Base-by-base conservation (phyloP, 805 yeast genomes). In the Metschnikowia henanensis region DNA sequence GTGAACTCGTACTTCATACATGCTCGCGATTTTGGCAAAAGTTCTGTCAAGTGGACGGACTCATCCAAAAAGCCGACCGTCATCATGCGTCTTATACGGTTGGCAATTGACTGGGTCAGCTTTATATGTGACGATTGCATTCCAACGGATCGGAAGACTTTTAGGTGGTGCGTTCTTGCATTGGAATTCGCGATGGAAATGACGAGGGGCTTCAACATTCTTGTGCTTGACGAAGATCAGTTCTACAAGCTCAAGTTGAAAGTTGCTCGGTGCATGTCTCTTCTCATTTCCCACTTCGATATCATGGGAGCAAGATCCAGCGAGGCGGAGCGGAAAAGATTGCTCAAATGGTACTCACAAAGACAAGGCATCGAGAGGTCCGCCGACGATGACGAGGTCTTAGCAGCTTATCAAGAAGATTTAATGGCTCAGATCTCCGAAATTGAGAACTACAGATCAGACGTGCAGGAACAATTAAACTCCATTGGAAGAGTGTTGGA, bases 221-320 rank as follows among this genome's bases (percentile, higher is more conserved):
- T 92, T 40, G 85, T 91, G 0, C 70, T 94, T 43, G 81, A 79
- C 45, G 87, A 87, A 50, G 87, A 80, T 20, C 90, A 88, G 56
- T 94, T 91, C 59, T 68, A 76, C 45, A 65, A 74, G 30, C 68
- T 94, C 51, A 83, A 90, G 54, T 75, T 79, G 39, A 89, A 88
- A 58, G 96, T 94, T 35, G 95, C 97, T 1, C 87, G 95, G 1
- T 90, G 97, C 65, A 88, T 94, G 90, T 83, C 97, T 1, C 70
- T 94, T 39, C 72, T 94, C 47, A 92, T 94, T 50, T 88, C 97
- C 0, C 98, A 94, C 66, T 94, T 94, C 59, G 99, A 94, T 66
- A 90, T 94, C 40, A 94, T 92, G 97, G 98, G 98, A 37, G 97
- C 97, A 0, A 77, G 98, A 57, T 86, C 96, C 1, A 84, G 81